These are phyloP conservation scores for Ophiostoma quercus DNA, from an alignment of 2,329 filamentous ascomycete species.

Conservation along the genomic window DNA sequence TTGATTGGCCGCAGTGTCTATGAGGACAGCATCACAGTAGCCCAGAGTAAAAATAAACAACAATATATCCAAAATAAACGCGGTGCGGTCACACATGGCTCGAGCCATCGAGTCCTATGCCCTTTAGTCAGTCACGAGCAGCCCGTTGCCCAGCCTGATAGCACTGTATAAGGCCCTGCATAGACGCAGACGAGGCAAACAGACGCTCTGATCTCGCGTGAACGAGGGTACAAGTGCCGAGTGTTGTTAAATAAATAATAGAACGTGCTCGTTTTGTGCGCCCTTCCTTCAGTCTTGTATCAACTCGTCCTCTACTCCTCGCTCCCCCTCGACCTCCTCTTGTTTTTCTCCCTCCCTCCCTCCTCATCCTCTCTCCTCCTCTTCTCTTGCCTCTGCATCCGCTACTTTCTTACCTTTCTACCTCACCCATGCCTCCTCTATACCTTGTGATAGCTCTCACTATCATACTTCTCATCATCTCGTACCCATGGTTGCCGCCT, in stretches of 20 bases:
- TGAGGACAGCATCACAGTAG: neutral
- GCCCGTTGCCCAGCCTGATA: neutral
- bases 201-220: neutral
- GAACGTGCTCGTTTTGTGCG: neutral
- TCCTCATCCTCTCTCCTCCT: neutral
- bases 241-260: neutral
- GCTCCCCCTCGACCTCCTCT: neutral
- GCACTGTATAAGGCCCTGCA: neutral
- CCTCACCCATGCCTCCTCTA: neutral
- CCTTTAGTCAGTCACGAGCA: neutral
- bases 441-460: neutral
- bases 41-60: neutral
- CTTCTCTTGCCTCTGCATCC: neutral
- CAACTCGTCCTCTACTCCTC: neutral
- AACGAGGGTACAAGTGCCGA: neutral
- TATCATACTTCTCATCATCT: neutral
- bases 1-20: neutral
- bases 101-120: neutral
- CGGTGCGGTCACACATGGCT: neutral
- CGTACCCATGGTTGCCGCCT: neutral
- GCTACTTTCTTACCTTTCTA: too few relatives aligned
- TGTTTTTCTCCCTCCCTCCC: neutral
- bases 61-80: neutral
- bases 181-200: neutral
- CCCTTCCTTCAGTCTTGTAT: neutral